Base-by-base conservation (phyloP, 352 stramenopile species). In the Phytophthora podocarpi region DNA sequence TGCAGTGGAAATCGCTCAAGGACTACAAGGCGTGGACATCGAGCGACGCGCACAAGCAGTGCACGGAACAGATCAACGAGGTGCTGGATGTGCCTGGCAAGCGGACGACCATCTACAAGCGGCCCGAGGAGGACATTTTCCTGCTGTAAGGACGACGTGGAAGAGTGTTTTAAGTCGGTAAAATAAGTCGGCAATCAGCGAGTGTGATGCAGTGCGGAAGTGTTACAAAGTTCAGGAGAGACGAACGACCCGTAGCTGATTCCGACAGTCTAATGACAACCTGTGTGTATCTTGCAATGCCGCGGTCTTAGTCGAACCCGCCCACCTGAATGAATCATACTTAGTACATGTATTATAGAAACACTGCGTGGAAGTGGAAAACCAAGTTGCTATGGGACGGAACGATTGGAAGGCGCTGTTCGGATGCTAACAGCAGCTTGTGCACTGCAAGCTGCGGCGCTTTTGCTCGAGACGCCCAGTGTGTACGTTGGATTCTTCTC, bases 51-150 rank as follows among this genome's bases (percentile, higher is more conserved):
- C 87, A 90, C 57, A 86, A 88, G 63, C 47, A 90, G 21, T 93
- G 84, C 81, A 95, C 86, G 13, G 68, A 74, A 16, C 88, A 93
- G 74, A 89, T 95, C 58, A 87, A 95, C 39, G 87, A 95, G 43
- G 82, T 93, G 56, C 76, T 95, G 55, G 87, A 95, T 50, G 73
- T 93, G 23, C 87, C 87, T 3, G 87, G 87, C 56, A 95, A 95
- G 69, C 83, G 80, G 42, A 95, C 87, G 34, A 90, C 82, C 45
- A 92, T 95, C 54, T 95, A 89, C 67, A 86, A 91, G 59, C 72
- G 55, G 15, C 82, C 84, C 11, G 67, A 93, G 26, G 84, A 95
- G 40, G 85, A 95, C 45, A 93, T 95, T 66, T 95, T 95, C 72
- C 52, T 95, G 36, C 72, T 95, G 43, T 95, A 78, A 66, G 32